A percentile compares a stretch with the other conserved stretches of the same genome.
Evolutionary conservation across 73 alveolate species (phyloP).

Genomic region (Stentor coeruleus): DNA sequence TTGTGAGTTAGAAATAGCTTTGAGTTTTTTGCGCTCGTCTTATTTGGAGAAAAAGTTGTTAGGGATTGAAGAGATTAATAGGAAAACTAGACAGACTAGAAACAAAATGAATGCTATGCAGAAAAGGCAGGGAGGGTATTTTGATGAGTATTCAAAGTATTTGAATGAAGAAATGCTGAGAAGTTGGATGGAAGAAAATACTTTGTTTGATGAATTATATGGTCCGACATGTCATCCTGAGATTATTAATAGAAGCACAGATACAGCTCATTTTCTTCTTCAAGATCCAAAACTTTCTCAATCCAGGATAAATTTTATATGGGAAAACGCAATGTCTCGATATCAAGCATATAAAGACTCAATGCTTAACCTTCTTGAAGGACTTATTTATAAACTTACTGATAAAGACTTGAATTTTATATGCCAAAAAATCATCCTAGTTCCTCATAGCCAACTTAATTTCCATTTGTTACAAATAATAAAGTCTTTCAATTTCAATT

Average conservation of each 20-base stretch:
- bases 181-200: background rate
- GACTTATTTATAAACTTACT: no score
- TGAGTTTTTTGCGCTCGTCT: background rate
- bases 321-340: background rate
- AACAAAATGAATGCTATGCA: background rate
- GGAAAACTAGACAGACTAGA: background rate
- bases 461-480: background rate
- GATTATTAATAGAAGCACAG: background rate
- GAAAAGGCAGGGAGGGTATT: background rate
- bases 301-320: background rate
- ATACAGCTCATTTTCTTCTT: background rate
- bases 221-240: background rate
- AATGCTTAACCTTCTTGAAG: background rate
- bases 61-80: background rate
- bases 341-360: background rate
- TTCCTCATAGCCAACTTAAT: background rate
- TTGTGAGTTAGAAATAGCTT: background rate
- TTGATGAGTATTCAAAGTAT: background rate
- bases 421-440: background rate
- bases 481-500: background rate
- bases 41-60: background rate
- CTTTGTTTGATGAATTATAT: background rate
- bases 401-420: background rate
- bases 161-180: background rate
- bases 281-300: no score